Conservation (phyloP, 1,284 basidiomycete genomes). For the Cronartium quercuum region DNA sequence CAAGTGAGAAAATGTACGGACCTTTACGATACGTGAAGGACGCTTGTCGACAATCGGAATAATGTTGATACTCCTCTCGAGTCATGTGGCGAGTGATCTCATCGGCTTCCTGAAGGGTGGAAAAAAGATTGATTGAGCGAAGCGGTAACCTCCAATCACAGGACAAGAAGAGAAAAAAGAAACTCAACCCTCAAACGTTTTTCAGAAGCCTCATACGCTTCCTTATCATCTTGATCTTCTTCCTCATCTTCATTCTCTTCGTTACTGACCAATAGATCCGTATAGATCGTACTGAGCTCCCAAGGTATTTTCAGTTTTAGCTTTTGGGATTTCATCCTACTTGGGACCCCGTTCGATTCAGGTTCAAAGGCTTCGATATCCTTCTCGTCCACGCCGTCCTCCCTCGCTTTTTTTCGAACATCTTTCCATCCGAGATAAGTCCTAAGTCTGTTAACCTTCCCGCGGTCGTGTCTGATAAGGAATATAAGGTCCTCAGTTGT, state of each 20-base stretch:
- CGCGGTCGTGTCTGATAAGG: slow-evolving; percentile 86
- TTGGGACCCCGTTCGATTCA: slow-evolving; percentile 42
- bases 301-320: slow-evolving; percentile 92
- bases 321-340: slow-evolving; percentile 77
- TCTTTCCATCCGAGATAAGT: slow-evolving; percentile 99
- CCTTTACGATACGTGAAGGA: slow-evolving; percentile 95
- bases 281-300: slow-evolving; percentile 88
- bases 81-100: slow-evolving; percentile 94
- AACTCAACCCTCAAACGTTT: slow-evolving; percentile 66
- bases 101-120: slow-evolving; percentile 69
- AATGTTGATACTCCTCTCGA: slow-evolving; percentile 91
- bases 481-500: slow-evolving; percentile 94
- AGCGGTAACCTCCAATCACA: neutral
- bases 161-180: neutral
- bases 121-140: slow-evolving; percentile 8
- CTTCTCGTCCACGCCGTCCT: slow-evolving; percentile 40
- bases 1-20: slow-evolving; percentile 47
- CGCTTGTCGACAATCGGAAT: slow-evolving; percentile 93
- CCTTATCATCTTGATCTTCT: slow-evolving; percentile 83
- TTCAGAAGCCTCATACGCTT: slow-evolving; percentile 89
- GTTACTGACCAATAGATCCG: slow-evolving; percentile 67
- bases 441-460: slow-evolving; percentile 83
- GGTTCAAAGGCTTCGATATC: slow-evolving; percentile 42
- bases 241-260: slow-evolving; percentile 84
- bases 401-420: slow-evolving; percentile 80